Evolutionary conservation across 495 filamentous ascomycete genomes (phyloP), one percentile per base, ranked within the genome.

Genomic region (Aspergillus steynii): DNA sequence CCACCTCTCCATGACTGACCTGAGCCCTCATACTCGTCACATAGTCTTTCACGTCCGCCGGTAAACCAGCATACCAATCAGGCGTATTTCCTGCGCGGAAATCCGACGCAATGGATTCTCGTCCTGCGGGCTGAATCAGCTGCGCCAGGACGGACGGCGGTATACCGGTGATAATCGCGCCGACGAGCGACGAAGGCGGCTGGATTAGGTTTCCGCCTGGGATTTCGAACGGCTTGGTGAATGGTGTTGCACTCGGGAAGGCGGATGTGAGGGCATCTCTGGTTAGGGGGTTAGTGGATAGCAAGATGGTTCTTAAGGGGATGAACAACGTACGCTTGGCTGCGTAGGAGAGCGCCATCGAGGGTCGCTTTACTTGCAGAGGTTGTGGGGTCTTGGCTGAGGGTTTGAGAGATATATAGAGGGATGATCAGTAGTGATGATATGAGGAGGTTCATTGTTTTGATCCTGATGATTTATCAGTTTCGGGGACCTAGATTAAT

Each of bases 11-110:
- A 5, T 37, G 50, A 1, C 3, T 52, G 4, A 59, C 56, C 48
- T 55, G 56, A 0, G 61, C 58, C 42, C 57, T 65, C 46, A 65
- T 61, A 14, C 48, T 61, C 1, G 53, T 27, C 25, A 71, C 29
- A 60, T 69, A 71, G 10, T 47, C 60, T 55, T 68, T 71, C 42
- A 67, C 70, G 27, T 66, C 63, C 15, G 48, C 31, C 4, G 67
- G 69, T 2, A 69, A 60, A 9, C 61, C 42, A 12, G 58, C 5
- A 50, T 73, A 73, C 66, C 68, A 69, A 2, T 34, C 34, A 1
- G 68, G 66, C 27, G 59, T 63, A 47, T 65, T 55, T 2, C 65
- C 71, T 26, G 60, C 48, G 0, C 63, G 29, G 34, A 66, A 64
- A 27, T 68, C 62, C 42, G 46, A 62, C 8, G 63, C 45, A 29